Percentiles rank a stretch among this genome's conserved stretches.
Evolutionary conservation across 208 protist genomes (phyloP).

Genomic region (Blastocrithidia nonstop): DNA sequence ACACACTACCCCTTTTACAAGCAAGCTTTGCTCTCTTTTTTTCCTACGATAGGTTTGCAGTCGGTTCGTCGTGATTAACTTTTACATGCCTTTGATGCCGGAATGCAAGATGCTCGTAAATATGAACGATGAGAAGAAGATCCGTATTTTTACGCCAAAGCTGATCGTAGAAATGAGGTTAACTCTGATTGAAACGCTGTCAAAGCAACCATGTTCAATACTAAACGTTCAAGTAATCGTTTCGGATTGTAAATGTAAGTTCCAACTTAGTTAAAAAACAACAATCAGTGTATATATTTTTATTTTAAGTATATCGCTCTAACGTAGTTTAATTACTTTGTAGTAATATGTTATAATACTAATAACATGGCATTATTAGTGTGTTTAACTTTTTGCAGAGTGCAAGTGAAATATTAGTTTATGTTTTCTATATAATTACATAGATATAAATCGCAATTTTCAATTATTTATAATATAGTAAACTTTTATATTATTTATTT

Average conservation of each 20-base stretch:
- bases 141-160: constrained; percentile 77
- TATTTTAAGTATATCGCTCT: no score
- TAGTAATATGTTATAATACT: no score
- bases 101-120: constrained; percentile 70
- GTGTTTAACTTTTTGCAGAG: no score
- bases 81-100: constrained; percentile 68
- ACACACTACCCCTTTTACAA: constrained; percentile 60
- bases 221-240: constrained; percentile 33
- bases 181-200: constrained; percentile 72
- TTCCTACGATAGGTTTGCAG: constrained; percentile 28
- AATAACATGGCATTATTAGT: no score
- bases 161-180: constrained; percentile 60
- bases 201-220: constrained; percentile 65
- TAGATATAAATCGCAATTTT: no score
- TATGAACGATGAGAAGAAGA: constrained; percentile 87
- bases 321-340: no score
- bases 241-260: constrained; percentile 37
- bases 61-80: constrained; percentile 32
- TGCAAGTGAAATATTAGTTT: no score
- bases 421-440: no score
- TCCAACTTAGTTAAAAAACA: background rate
- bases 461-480: no score
- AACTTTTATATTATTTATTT: no score
- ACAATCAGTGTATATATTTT: no score
- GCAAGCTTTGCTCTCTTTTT: constrained; percentile 58